Conservation (phyloP, 306 rosid genomes). For the Acacia confusa region DNA sequence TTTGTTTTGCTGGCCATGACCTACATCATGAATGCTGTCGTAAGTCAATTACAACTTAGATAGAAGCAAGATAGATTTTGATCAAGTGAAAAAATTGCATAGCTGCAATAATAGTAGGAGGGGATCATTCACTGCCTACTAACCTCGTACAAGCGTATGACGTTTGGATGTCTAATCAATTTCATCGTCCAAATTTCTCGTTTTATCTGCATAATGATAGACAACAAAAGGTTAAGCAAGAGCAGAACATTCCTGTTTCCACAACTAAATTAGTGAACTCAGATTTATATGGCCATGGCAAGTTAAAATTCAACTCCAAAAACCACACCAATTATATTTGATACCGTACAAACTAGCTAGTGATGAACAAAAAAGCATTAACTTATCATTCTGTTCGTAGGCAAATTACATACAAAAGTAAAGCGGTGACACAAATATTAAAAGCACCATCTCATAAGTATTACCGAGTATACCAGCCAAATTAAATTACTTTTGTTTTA, state of each 20-base stretch:
- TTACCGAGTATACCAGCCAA: not conserved
- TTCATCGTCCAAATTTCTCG: slow-evolving; percentile 97
- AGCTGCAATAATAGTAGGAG: slow-evolving; percentile 15
- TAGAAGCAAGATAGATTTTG: slow-evolving; percentile 13
- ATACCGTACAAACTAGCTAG: not conserved
- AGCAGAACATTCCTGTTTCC: not conserved
- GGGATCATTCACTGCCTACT: slow-evolving; percentile 29
- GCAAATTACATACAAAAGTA: slow-evolving; percentile 11
- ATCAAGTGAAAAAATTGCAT: not conserved
- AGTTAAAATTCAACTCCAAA: slow-evolving; percentile 12
- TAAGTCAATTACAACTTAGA: slow-evolving; percentile 27
- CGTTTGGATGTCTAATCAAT: slow-evolving; percentile 89
- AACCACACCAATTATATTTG: not conserved
- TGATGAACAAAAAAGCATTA: not conserved
- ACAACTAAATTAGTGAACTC: not conserved
- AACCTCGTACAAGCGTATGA: slow-evolving; percentile 92
- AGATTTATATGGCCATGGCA: not conserved
- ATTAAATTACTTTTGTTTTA: not conserved
- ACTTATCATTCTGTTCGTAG: not conserved
- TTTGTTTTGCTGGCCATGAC: slow-evolving; percentile 96
- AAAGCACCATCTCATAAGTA: not conserved
- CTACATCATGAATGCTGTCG: slow-evolving; percentile 47
- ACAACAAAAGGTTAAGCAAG: slow-evolving; percentile 18
- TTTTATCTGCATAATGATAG: slow-evolving; percentile 67
- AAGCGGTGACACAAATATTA: no score